phyloP scores from a whole-genome alignment of 208 protist genomes.

The Trichomonas vaginalis region DNA sequence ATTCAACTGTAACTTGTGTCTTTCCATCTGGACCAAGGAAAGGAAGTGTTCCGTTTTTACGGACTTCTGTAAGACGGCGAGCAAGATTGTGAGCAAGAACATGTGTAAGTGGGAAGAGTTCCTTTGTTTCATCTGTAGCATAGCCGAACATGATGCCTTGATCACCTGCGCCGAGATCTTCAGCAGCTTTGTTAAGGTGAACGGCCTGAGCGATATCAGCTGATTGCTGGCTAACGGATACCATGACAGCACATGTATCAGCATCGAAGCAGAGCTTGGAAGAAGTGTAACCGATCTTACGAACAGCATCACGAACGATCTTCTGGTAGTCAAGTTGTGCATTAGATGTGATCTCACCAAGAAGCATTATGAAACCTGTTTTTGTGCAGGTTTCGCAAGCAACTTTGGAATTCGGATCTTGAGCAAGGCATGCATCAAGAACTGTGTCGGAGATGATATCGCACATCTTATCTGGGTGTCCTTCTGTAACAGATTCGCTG shows the following conservation, averaged over 20 bases:
- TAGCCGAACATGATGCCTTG: slow-evolving; percentile 98
- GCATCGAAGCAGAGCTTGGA: slow-evolving; percentile 71
- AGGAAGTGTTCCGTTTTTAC: slow-evolving; percentile 57
- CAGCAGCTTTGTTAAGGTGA: slow-evolving; percentile 63
- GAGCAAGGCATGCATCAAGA: slow-evolving; percentile 87
- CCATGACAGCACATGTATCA: slow-evolving; percentile 85
- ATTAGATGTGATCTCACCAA: slow-evolving; percentile 97
- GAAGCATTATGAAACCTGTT: slow-evolving; percentile 93
- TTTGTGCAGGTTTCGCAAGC: slow-evolving; percentile 91
- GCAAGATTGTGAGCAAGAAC: slow-evolving; percentile 73
- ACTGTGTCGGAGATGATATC: slow-evolving; percentile 97
- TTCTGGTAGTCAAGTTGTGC: slow-evolving; percentile 85
- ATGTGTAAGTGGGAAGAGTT: slow-evolving; percentile 91
- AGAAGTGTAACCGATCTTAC: slow-evolving; percentile 69
- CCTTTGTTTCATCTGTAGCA: slow-evolving; percentile 90
- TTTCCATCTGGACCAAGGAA: slow-evolving; percentile 84
- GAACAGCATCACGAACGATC: slow-evolving; percentile 78
- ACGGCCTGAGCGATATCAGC: slow-evolving; percentile 93
- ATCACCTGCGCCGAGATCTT: slow-evolving; percentile 93
- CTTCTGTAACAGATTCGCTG: slow-evolving; percentile 94
- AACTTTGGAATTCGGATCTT: slow-evolving; percentile 86
- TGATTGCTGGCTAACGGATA: slow-evolving; percentile 75
- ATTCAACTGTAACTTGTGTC: slow-evolving; percentile 93
- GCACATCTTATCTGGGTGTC: slow-evolving; percentile 97
- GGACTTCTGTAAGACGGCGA: slow-evolving; percentile 70